A percentile compares a stretch with the other conserved stretches of the same genome.
Evolutionary conservation across 2,329 filamentous ascomycete species (phyloP).

Genomic region (Trichoderma brevicompactum): DNA sequence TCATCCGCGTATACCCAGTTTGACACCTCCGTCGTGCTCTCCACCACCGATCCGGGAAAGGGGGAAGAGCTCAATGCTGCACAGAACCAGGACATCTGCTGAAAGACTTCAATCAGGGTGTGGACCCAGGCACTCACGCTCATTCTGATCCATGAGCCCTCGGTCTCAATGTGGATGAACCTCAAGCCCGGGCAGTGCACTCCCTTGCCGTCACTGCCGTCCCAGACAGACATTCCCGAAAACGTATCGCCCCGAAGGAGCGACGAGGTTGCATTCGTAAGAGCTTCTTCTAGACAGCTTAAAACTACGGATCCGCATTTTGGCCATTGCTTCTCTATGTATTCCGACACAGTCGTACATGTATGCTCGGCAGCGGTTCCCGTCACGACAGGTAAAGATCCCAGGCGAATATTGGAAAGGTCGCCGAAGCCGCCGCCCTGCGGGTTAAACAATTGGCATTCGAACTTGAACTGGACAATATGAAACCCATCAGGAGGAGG

Average conservation of each 20-base stretch:
- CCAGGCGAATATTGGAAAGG: constrained; percentile 38
- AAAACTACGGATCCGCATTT: constrained; percentile 40
- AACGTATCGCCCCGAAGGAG: constrained; percentile 36
- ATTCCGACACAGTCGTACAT: constrained; percentile 42
- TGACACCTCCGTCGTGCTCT: constrained; percentile 40
- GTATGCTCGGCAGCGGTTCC: constrained; percentile 43
- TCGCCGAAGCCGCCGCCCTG: constrained; percentile 39
- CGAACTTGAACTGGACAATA: constrained; percentile 44
- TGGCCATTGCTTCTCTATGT: constrained; percentile 41
- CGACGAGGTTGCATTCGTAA: constrained; percentile 37
- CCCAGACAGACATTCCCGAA: constrained; percentile 45
- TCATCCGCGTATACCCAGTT: constrained; percentile 42
- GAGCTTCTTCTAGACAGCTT: constrained; percentile 41
- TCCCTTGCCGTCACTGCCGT: constrained; percentile 38
- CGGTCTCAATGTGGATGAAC: constrained; percentile 43
- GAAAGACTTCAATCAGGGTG: constrained; percentile 43
- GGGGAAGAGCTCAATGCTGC: constrained; percentile 44
- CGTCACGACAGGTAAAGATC: constrained; percentile 41
- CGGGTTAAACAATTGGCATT: constrained; percentile 41
- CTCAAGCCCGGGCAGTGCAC: constrained; percentile 40
- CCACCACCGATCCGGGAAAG: constrained; percentile 39
- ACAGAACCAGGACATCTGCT: constrained; percentile 47
- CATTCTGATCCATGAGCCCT: constrained; percentile 40
- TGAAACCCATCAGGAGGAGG: constrained; percentile 44
- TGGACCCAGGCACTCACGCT: constrained; percentile 44